Conservation (phyloP, 768 basidiomycete species). For the Rhizopogon sp. region DNA sequence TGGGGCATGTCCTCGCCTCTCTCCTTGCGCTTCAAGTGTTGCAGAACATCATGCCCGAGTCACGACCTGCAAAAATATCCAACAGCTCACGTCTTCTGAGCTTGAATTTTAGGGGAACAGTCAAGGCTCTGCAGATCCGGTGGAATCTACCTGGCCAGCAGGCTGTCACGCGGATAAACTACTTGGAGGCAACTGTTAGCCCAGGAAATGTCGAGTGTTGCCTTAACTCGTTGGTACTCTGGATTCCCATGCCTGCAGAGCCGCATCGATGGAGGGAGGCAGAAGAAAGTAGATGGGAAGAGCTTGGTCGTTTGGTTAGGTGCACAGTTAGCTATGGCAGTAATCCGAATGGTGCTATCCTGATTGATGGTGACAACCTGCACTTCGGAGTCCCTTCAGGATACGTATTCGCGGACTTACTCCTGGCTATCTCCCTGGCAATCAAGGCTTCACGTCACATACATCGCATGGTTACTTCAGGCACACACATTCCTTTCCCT, state of each 20-base stretch:
- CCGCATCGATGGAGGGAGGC: constrained; percentile 31
- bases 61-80: not conserved
- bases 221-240: constrained; percentile 43
- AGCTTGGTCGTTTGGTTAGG: constrained; percentile 55
- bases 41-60: constrained; percentile 37
- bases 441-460: constrained; percentile 76
- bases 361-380: constrained; percentile 55
- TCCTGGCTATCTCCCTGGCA: constrained; percentile 63
- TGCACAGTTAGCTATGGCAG: constrained; percentile 39
- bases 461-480: constrained; percentile 44
- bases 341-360: constrained; percentile 33
- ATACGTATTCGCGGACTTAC: constrained; percentile 70
- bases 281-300: constrained; percentile 60
- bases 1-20: constrained; percentile 65
- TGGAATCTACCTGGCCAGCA: constrained; percentile 45
- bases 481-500: constrained; percentile 49
- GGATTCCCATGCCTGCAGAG: constrained; percentile 47
- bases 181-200: constrained; percentile 15
- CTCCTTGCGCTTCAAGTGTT: constrained; percentile 45
- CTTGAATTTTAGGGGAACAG: constrained; percentile 23
- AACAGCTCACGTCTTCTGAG: constrained; percentile 3
- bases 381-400: constrained; percentile 78
- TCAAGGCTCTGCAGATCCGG: constrained; percentile 44
- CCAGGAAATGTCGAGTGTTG: constrained; percentile 25
- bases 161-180: constrained; percentile 32